Conservation (phyloP, 2,329 filamentous ascomycete species). For the Fusarium agapanthi region DNA sequence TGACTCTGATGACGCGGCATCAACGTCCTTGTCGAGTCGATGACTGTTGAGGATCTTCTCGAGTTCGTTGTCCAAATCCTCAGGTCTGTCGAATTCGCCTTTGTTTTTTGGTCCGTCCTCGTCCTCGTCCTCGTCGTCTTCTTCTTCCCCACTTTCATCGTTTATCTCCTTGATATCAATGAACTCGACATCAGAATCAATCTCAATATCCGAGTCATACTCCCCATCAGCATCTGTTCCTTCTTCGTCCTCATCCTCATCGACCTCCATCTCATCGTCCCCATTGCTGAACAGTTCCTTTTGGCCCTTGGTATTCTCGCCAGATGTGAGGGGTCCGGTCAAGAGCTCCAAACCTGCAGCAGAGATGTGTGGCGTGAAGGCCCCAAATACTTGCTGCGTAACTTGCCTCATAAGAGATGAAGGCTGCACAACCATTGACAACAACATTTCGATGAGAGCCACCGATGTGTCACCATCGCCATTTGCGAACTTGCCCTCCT, state of each 20-base stretch:
- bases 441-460: slow-evolving; percentile 83
- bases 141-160: slow-evolving; percentile 53
- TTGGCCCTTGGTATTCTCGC: slow-evolving; percentile 85
- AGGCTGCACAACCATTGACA: slow-evolving; percentile 88
- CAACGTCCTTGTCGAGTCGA: slow-evolving; percentile 65
- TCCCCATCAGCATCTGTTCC: slow-evolving; percentile 54
- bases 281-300: slow-evolving; percentile 82
- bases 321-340: slow-evolving; percentile 75
- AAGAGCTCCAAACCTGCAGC: slow-evolving; percentile 73
- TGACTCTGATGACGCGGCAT: slow-evolving; percentile 65
- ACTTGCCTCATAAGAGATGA: slow-evolving; percentile 87
- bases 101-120: slow-evolving; percentile 53
- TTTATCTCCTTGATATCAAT: slow-evolving; percentile 55
- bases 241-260: slow-evolving; percentile 51
- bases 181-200: slow-evolving; percentile 61
- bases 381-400: slow-evolving; percentile 86
- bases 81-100: slow-evolving; percentile 52
- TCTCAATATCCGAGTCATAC: slow-evolving; percentile 57
- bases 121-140: slow-evolving; percentile 55
- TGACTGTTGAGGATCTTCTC: slow-evolving; percentile 81
- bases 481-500: slow-evolving; percentile 58
- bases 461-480: slow-evolving; percentile 69
- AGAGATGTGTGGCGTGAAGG: slow-evolving; percentile 80
- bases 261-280: slow-evolving; percentile 66
- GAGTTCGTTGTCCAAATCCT: slow-evolving; percentile 75